phyloP scores from a whole-genome alignment of 805 yeast species.

The Torulaspora franciscae region DNA sequence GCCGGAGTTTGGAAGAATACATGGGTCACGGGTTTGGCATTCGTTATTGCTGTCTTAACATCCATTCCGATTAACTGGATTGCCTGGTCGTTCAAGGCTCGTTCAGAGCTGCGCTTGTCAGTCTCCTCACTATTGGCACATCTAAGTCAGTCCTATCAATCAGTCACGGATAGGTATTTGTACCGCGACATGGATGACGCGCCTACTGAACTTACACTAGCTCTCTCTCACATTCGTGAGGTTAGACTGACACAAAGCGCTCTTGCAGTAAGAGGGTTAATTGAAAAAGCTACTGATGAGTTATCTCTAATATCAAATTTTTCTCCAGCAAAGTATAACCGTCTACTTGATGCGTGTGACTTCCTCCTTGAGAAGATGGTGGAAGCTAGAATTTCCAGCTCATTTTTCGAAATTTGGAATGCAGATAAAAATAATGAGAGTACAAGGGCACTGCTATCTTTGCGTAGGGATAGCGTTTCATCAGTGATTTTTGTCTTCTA shows the following conservation, averaged over 20 bases:
- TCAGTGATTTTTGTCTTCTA: constrained; percentile 43
- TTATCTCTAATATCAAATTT: constrained; percentile 37
- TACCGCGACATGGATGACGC: constrained; percentile 45
- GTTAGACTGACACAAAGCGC: constrained; percentile 45
- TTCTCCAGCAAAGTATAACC: constrained; percentile 34
- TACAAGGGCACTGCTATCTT: constrained; percentile 39
- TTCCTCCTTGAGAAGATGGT: constrained; percentile 40
- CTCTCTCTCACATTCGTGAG: constrained; percentile 44
- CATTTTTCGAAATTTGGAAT: constrained; percentile 44
- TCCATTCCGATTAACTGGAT: constrained; percentile 42
- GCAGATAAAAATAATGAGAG: constrained; percentile 38
- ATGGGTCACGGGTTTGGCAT: constrained; percentile 40
- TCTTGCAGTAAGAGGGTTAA: constrained; percentile 38
- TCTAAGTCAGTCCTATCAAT: constrained; percentile 44
- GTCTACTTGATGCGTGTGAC: constrained; percentile 39
- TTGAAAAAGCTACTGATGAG: constrained; percentile 38
- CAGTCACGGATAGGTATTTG: constrained; percentile 45
- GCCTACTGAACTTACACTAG: constrained; percentile 43
- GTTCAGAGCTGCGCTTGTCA: constrained; percentile 39
- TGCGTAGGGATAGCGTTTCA: constrained; percentile 46
- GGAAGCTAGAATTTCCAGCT: constrained; percentile 48
- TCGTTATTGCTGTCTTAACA: constrained; percentile 38
- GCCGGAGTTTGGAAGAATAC: constrained; percentile 35
- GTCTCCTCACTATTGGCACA: constrained; percentile 40
- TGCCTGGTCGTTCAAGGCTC: constrained; percentile 46